phyloP scores from a whole-genome alignment of 257 asterid species.

The Perilla frutescens region DNA sequence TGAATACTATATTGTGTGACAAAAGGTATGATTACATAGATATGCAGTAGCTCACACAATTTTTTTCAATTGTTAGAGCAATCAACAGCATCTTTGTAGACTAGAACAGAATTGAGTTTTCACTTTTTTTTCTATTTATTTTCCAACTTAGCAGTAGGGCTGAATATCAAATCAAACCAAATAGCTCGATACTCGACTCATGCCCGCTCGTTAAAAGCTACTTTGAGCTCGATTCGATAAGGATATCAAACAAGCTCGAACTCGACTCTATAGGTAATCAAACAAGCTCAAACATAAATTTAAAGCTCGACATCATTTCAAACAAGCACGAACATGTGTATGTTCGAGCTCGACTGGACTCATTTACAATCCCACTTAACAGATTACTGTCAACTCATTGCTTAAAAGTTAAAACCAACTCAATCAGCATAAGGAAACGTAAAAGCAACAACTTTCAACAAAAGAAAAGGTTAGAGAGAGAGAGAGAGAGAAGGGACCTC shows the following conservation, averaged over 20 bases:
- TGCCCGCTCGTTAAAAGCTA: too few species aligned
- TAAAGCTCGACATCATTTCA: too few species aligned
- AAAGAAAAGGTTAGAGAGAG: neutral
- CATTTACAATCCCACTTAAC: neutral
- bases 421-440: neutral
- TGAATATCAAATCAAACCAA: too few species aligned
- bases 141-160: too few species aligned
- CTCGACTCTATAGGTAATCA: too few species aligned
- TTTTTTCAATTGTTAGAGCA: neutral
- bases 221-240: too few species aligned
- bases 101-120: neutral
- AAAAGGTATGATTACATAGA: neutral
- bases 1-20: constrained; percentile 59
- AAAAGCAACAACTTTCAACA: neutral
- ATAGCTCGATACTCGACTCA: too few species aligned
- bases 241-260: too few species aligned
- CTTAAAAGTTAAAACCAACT: neutral
- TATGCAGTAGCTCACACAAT: neutral
- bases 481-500: constrained; percentile 48
- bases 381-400: neutral
- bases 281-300: too few species aligned
- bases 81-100: neutral
- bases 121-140: too few species aligned
- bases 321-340: too few species aligned
- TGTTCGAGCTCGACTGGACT: too few species aligned